A percentile compares a stretch with the other conserved stretches of the same genome.
Evolutionary conservation across 129 eudicot genomes (phyloP).

Genomic region (Centrapalus pauciflorus): DNA sequence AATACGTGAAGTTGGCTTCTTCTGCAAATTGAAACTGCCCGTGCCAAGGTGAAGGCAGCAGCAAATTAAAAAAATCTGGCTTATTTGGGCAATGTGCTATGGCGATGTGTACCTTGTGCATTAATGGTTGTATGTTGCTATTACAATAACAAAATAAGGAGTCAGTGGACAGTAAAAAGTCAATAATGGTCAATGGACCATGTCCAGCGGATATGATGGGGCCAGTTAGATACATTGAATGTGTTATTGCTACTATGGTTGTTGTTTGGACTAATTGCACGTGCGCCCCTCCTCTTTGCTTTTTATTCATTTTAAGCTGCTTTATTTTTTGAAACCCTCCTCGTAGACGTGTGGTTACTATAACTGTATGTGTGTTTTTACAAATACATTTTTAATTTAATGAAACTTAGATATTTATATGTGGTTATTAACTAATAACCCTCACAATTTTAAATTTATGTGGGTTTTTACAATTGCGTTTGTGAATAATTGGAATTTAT

Average conservation of each 20-base stretch:
- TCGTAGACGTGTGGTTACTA: too few relatives aligned
- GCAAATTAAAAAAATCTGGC: too few relatives aligned
- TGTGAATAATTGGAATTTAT: too few relatives aligned
- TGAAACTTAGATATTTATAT: too few relatives aligned
- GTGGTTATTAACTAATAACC: too few relatives aligned
- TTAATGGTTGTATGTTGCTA: constrained; percentile 18
- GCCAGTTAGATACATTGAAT: constrained; percentile 31
- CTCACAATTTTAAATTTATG: too few relatives aligned
- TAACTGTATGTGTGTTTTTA: too few relatives aligned
- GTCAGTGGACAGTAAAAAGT: constrained; percentile 20
- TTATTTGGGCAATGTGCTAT: constrained; percentile 3
- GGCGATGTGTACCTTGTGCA: constrained; percentile 10
- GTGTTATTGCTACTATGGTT: constrained; percentile 19
- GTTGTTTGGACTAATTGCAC: constrained; percentile 9
- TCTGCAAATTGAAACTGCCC: constrained; percentile 6
- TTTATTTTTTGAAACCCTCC: too few relatives aligned
- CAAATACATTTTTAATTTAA: too few relatives aligned
- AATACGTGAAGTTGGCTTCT: constrained; percentile 3
- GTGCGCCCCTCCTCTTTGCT: constrained; percentile 8
- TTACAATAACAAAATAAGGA: constrained; percentile 14
- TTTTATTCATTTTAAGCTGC: neutral
- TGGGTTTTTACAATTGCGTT: too few relatives aligned
- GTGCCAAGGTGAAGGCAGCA: neutral
- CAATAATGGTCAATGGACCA: constrained; percentile 29
- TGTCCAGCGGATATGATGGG: constrained; percentile 21